Evolutionary conservation across 2,329 filamentous ascomycete genomes (phyloP).

Genomic region (Lasiodiplodia theobromae): DNA sequence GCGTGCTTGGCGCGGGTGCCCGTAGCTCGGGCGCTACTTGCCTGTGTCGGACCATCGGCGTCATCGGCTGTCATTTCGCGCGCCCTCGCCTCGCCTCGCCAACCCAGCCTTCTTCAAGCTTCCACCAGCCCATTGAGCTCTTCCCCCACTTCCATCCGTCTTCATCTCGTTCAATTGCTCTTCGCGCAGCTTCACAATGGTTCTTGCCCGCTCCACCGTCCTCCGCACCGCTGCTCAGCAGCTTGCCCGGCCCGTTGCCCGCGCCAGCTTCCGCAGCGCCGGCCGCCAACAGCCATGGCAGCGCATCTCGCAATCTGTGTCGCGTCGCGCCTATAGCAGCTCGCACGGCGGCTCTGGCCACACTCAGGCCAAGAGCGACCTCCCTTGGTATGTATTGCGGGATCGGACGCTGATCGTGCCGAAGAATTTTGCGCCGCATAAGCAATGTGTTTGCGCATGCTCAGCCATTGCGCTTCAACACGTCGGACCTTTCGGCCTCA

Average conservation of each 20-base stretch:
- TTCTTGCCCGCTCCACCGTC: constrained; percentile 46
- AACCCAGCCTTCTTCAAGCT: constrained; percentile 18
- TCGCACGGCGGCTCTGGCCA: constrained; percentile 40
- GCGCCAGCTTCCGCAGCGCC: constrained; percentile 42
- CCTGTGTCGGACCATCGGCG: too few relatives aligned
- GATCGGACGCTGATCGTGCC: not conserved
- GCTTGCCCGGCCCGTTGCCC: constrained; percentile 43
- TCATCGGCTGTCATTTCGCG: too few relatives aligned
- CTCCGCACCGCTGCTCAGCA: constrained; percentile 47
- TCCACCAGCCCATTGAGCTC: constrained; percentile 15
- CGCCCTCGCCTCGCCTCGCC: constrained; percentile 17
- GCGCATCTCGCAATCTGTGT: constrained; percentile 41
- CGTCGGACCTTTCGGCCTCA: constrained; percentile 24
- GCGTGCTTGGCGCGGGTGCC: constrained; percentile 16
- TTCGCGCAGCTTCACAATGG: constrained; percentile 48
- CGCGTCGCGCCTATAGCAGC: constrained; percentile 49
- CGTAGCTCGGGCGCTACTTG: constrained; percentile 3
- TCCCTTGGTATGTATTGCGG: constrained; percentile 48
- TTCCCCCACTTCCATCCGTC: constrained; percentile 33
- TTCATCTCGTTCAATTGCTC: constrained; percentile 44
- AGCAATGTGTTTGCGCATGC: not conserved
- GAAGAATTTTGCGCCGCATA: constrained; percentile 12
- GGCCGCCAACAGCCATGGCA: constrained; percentile 47
- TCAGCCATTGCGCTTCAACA: not conserved
- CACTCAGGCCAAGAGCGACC: constrained; percentile 43